These are phyloP conservation scores for Tubosaeta sp. DNA, from an alignment of 768 basidiomycete species.

Conservation along the genomic window DNA sequence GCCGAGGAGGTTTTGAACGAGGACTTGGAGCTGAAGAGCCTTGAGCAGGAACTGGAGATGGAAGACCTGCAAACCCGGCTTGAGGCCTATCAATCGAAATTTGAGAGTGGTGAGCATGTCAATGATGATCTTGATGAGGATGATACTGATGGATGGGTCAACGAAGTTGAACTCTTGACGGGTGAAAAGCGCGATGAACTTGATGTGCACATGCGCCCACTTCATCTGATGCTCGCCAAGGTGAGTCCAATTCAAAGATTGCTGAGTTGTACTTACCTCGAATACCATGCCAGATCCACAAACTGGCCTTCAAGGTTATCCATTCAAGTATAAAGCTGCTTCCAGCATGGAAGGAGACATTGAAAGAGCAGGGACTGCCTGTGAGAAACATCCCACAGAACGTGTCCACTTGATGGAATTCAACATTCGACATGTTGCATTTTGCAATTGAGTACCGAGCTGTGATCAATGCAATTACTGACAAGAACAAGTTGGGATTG, in stretches of 20 bases:
- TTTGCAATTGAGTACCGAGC: slow-evolving; percentile 16
- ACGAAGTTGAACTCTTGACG: slow-evolving; percentile 15
- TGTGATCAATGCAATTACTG: slow-evolving; percentile 20
- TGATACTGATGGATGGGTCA: slow-evolving; percentile 10
- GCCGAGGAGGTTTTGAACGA: not conserved
- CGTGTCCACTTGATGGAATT: slow-evolving; percentile 6
- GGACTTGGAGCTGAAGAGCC: not conserved
- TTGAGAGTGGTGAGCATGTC: not conserved
- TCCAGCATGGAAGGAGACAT: slow-evolving; percentile 15
- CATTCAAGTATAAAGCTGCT: slow-evolving; percentile 17
- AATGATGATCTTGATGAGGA: not conserved
- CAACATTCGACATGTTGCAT: slow-evolving; percentile 13
- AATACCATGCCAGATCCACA: not conserved
- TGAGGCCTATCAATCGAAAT: not conserved
- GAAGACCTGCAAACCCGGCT: not conserved
- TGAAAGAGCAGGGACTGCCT: not conserved
- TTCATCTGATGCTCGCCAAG: slow-evolving; percentile 9
- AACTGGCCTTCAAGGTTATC: slow-evolving; percentile 20
- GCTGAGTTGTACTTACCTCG: not conserved
- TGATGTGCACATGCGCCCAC: not conserved
- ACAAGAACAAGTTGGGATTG: slow-evolving; percentile 10
- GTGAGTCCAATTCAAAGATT: not conserved
- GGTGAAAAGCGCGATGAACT: slow-evolving; percentile 16
- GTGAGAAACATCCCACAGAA: slow-evolving; percentile 3
- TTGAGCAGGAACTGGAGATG: not conserved